These are phyloP conservation scores for Diaporthe sp. DNA, from an alignment of 2,329 filamentous ascomycete species.

Conservation along the genomic window DNA sequence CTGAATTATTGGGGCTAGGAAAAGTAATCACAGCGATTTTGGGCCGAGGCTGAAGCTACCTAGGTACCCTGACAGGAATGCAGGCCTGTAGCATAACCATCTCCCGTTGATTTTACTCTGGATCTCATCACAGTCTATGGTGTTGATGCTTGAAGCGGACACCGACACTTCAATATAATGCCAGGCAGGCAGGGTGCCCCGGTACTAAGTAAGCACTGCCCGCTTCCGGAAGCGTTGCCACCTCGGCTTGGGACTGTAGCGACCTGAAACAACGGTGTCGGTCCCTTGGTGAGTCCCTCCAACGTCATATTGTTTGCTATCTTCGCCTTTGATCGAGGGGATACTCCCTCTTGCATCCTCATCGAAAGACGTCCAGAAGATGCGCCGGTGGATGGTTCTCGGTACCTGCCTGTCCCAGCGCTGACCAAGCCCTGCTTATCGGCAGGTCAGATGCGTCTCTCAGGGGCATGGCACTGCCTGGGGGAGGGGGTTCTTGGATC, in stretches of 20 bases:
- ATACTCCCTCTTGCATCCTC: not conserved
- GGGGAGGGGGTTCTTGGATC: constrained; percentile 14
- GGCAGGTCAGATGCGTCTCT: constrained; percentile 11
- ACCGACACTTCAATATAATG: not conserved
- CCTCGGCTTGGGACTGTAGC: not conserved
- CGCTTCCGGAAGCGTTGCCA: not conserved
- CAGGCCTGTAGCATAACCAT: not conserved
- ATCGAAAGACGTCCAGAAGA: not conserved
- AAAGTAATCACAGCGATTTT: not conserved
- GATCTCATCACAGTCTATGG: not conserved
- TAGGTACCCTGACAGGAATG: not conserved
- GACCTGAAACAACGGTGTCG: constrained; percentile 9
- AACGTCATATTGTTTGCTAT: not conserved
- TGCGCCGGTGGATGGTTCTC: not conserved
- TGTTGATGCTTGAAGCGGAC: constrained; percentile 2
- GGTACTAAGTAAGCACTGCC: no score
- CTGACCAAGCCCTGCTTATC: no score
- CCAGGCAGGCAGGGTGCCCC: not conserved
- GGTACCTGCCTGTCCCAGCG: no score
- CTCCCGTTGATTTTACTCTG: not conserved
- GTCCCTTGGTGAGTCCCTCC: not conserved
- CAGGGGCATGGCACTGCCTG: constrained; percentile 7
- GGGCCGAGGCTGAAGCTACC: not conserved
- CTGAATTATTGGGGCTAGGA: not conserved
- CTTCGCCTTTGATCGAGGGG: not conserved